Evolutionary conservation across 139 green algal genomes (phyloP).

Genomic region (Chlorella sorokiniana): DNA sequence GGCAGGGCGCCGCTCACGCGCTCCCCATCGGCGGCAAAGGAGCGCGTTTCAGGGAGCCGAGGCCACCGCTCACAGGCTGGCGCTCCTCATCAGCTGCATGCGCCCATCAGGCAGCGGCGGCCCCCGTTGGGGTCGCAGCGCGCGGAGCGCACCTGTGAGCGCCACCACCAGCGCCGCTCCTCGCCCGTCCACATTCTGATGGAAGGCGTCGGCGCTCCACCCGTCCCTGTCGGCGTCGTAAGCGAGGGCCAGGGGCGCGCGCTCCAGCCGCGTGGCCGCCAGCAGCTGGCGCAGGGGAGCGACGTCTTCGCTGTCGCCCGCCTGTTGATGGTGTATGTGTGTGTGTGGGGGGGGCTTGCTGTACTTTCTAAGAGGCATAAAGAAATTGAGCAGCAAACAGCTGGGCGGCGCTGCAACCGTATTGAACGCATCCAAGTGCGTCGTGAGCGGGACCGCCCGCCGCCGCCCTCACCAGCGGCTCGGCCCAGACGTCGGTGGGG

Average conservation of each 20-base stretch:
- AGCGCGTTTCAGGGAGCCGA: too few species aligned
- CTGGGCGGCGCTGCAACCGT: too few species aligned
- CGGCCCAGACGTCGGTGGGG: neutral
- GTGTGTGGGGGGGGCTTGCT: too few species aligned
- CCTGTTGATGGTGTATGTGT: too few species aligned
- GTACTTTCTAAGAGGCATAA: too few species aligned
- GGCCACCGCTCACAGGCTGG: neutral
- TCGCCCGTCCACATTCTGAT: constrained; percentile 58
- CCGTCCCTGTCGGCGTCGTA: constrained; percentile 68
- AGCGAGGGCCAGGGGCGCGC: constrained; percentile 45
- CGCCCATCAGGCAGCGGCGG: neutral
- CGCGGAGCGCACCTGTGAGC: neutral
- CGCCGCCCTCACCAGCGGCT: too few species aligned
- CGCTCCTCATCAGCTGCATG: neutral
- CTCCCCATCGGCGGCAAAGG: too few species aligned
- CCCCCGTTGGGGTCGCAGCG: neutral
- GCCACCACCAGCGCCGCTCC: constrained; percentile 54
- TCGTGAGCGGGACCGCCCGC: too few species aligned
- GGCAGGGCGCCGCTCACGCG: too few species aligned
- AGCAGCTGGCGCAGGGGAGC: neutral
- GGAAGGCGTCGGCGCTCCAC: constrained; percentile 68
- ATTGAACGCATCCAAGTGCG: too few species aligned
- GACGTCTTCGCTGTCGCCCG: neutral
- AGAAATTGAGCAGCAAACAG: too few species aligned
- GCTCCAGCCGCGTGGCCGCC: constrained; percentile 48